Conservation (phyloP, 2,329 filamentous ascomycete genomes). For the Penicillium corylophilum region DNA sequence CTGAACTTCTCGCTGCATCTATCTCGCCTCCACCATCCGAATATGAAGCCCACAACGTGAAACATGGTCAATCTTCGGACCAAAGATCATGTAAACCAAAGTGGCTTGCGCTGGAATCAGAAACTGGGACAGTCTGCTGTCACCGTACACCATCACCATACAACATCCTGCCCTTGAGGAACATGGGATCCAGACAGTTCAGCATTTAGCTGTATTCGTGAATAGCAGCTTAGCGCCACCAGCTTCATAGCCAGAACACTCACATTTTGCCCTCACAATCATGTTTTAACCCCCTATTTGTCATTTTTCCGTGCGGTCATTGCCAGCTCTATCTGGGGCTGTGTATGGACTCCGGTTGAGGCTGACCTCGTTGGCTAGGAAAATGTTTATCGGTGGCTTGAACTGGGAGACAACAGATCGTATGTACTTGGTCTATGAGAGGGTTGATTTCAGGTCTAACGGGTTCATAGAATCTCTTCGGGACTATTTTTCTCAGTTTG, state of each 20-base stretch:
- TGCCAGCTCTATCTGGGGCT: not conserved
- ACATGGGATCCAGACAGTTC: constrained; percentile 4
- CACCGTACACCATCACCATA: not conserved
- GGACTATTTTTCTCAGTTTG: constrained; percentile 97
- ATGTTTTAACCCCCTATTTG: not conserved
- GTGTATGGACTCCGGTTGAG: constrained; percentile 9
- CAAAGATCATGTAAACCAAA: constrained; percentile 24
- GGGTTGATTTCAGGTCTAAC: not conserved
- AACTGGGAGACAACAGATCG: constrained; percentile 99
- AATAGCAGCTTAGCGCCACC: constrained; percentile 24
- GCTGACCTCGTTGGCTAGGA: constrained; percentile 60
- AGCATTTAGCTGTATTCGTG: constrained; percentile 19
- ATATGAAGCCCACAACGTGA: not conserved
- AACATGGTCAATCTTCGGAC: not conserved
- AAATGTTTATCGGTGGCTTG: constrained; percentile 98
- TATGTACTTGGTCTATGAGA: constrained; percentile 53
- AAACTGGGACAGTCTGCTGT: constrained; percentile 2
- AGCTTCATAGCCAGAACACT: constrained; percentile 14
- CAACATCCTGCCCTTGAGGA: not conserved
- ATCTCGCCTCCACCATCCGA: constrained; percentile 23
- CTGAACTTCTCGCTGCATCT: constrained; percentile 31
- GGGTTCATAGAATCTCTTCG: constrained; percentile 75
- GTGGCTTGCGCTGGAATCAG: constrained; percentile 4
- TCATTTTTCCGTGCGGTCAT: not conserved
- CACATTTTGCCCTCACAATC: constrained; percentile 1